Evolutionary conservation across 495 filamentous ascomycete species (phyloP).

Genomic region (Penicillium paxilli): DNA sequence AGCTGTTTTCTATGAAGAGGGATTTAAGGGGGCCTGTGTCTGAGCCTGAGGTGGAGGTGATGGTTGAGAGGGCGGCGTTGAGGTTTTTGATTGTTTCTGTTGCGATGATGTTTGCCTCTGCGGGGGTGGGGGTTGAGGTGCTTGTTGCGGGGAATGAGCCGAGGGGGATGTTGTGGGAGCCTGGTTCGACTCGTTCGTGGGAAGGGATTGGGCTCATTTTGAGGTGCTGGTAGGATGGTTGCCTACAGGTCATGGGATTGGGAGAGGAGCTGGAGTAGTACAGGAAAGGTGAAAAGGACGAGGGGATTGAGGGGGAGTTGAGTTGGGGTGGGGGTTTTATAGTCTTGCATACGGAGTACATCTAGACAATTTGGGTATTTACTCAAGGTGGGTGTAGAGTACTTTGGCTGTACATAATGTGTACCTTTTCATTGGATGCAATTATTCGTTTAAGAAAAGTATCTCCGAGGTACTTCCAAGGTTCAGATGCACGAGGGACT

Average conservation of each 20-base stretch:
- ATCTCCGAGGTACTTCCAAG: too few species aligned
- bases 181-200: conserved; percentile 57
- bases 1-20: conserved; percentile 49
- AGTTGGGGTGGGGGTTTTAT: too few species aligned
- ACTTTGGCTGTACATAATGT: too few species aligned
- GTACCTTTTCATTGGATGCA: too few species aligned
- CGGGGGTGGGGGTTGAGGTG: conserved; percentile 17
- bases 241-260: not conserved
- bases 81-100: conserved; percentile 41
- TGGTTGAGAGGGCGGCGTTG: conserved; percentile 43
- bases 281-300: too few species aligned
- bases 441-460: too few species aligned
- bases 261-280: too few species aligned
- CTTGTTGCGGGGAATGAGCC: conserved; percentile 35
- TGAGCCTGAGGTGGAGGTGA: conserved; percentile 6
- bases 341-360: too few species aligned
- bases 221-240: not conserved
- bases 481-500: too few species aligned
- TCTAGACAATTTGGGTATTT: too few species aligned
- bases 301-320: not conserved
- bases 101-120: conserved; percentile 50
- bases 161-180: conserved; percentile 53
- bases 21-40: conserved; percentile 30
- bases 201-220: conserved; percentile 41
- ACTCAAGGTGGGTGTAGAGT: too few species aligned